Evolutionary conservation across 176 grass and related monocot genomes (phyloP), one percentile per base, ranked within the genome.

Genomic region (Zizania latifolia): DNA sequence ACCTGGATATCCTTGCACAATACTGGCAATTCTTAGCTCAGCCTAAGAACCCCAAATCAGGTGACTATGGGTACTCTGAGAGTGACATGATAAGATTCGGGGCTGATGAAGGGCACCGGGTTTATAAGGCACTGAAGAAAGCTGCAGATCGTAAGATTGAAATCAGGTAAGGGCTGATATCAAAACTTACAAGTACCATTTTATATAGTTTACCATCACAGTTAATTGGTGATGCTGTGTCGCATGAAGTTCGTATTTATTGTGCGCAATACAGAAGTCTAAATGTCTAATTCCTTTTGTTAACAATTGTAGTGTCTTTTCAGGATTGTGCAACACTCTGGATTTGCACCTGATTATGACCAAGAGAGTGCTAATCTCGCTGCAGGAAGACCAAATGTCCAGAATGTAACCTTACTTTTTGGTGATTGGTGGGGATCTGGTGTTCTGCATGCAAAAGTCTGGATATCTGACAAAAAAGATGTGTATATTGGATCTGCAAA

Each of bases 401-500:
- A 98, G 65, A 94, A 98, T 57, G 79, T 75, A 40, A 98, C 94
- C n/a, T 62, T 98, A 77, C 65, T 92, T 74, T 87, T 94, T 77
- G 81, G 65, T 24, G 74, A 98, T 71, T 98, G 90, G 88, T 94
- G 90, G 88, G 91, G 91, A 65, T 93, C 88, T 65, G 94, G 94
- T 8, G 72, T 98, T 77, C 43, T 94, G 48, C 94, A 94, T 84
- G 84, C 90, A 55, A 98, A 98, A 89, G 88, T 98, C 21, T 92
- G 94, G 94, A 93, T 98, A 91, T 92, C 88, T 4, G 94, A 98
- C 71, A 82, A 84, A 45, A 88, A 89, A 21, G 88, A 93, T 71
- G 65, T 98, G 65, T 97, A 98, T 62, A 84, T 98, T 22, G 94
- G 91, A 71, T 98, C 94, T 50, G 91, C 91, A 48, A 98, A 98